A percentile compares a stretch with the other conserved stretches of the same genome.
Evolutionary conservation across 2,329 filamentous ascomycete species (phyloP).

Genomic region (Moelleriella libera): DNA sequence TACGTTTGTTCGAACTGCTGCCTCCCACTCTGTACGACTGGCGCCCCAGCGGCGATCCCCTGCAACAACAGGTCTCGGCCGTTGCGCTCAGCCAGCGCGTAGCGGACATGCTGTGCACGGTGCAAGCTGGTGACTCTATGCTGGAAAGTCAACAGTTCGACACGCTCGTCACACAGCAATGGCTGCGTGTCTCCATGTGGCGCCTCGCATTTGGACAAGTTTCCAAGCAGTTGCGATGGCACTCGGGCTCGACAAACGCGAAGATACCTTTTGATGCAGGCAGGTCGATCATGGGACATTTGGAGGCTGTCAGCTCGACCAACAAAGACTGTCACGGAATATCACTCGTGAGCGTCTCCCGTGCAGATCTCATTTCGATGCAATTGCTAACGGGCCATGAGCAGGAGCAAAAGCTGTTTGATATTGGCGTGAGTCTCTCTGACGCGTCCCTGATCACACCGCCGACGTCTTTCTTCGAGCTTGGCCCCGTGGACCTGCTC

Average conservation of each 20-base stretch:
- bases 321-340: conserved; percentile 19
- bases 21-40: conserved; percentile 16
- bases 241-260: conserved; percentile 8
- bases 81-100: conserved; percentile 11
- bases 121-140: conserved; percentile 13
- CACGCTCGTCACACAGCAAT: conserved; percentile 18
- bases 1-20: conserved; percentile 15
- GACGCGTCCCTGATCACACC: conserved; percentile 11
- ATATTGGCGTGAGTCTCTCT: conserved; percentile 15
- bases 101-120: conserved; percentile 12
- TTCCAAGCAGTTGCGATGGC: conserved; percentile 8
- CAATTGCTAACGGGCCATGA: neutral
- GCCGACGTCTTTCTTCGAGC: conserved; percentile 10
- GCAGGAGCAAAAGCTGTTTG: conserved; percentile 18
- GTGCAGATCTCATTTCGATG: neutral
- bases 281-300: conserved; percentile 12
- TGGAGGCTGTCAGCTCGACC: conserved; percentile 11
- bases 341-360: conserved; percentile 11
- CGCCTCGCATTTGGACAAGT: conserved; percentile 14
- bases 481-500: conserved; percentile 14
- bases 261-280: conserved; percentile 16
- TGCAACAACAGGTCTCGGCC: conserved; percentile 6
- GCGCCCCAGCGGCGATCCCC: conserved; percentile 9
- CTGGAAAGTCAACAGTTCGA: conserved; percentile 18
- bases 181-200: conserved; percentile 18